A percentile compares a stretch with the other conserved stretches of the same genome.
These are phyloP conservation scores for Tritrichomonas foetus DNA, from an alignment of 208 protist genomes.

Conservation along the genomic window DNA sequence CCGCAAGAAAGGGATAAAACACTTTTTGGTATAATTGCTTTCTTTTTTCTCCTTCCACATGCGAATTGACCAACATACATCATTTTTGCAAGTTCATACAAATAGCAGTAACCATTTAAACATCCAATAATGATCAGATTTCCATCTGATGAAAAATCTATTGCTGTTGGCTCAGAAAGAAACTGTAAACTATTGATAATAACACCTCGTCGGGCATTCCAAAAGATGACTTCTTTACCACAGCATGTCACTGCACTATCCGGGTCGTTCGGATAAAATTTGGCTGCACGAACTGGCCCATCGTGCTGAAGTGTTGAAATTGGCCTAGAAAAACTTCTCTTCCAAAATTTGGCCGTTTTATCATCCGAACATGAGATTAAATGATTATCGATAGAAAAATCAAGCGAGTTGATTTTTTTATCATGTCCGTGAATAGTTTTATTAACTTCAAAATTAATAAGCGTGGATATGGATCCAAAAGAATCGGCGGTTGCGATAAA, in stretches of 20 bases:
- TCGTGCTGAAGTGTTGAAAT: neutral
- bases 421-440: no score
- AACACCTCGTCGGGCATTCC: neutral
- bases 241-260: neutral
- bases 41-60: neutral
- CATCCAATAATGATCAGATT: neutral
- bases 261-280: neutral
- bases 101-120: neutral
- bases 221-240: neutral
- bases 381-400: neutral
- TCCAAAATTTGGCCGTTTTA: neutral
- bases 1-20: neutral
- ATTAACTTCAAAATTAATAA: no score
- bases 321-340: neutral
- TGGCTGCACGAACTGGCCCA: neutral
- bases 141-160: neutral
- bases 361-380: neutral
- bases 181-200: conserved; percentile 2
- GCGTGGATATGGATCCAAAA: no score
- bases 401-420: neutral
- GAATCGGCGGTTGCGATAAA: no score
- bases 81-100: neutral
- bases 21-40: neutral
- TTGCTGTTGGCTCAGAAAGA: neutral
- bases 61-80: neutral